Percentiles rank a stretch among this genome's conserved stretches.
Evolutionary conservation across 331 rosid species (phyloP).

Genomic region (Cydonia oblonga): DNA sequence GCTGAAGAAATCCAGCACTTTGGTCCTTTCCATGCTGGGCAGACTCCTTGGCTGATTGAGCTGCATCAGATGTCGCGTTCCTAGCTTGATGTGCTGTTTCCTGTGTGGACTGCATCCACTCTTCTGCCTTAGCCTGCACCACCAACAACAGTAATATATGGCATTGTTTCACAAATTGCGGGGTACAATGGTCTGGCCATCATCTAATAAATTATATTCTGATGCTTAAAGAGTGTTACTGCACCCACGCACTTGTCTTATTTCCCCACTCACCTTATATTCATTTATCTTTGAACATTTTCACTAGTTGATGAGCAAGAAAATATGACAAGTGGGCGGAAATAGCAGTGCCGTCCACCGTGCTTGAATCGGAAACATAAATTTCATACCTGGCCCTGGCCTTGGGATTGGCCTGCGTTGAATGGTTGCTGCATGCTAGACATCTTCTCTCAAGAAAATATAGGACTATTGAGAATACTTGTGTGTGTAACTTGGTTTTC

Average conservation of each 20-base stretch:
- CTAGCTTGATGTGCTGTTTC: constrained; percentile 24
- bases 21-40: constrained; percentile 35
- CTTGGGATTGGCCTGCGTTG: constrained; percentile 20
- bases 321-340: neutral
- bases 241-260: neutral
- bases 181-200: neutral
- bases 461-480: neutral
- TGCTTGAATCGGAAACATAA: neutral
- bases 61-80: constrained; percentile 28
- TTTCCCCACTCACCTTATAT: neutral
- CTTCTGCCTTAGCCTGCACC: constrained; percentile 34
- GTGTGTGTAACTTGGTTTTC: no score
- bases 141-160: neutral
- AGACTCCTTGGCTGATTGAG: constrained; percentile 25
- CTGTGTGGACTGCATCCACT: constrained; percentile 21
- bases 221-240: neutral
- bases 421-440: constrained; percentile 21
- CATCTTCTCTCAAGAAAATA: constrained; percentile 2
- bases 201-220: neutral
- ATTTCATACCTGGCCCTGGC: constrained; percentile 16
- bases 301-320: neutral
- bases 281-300: neutral
- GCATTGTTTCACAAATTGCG: neutral
- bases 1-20: constrained; percentile 44
- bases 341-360: no score